Percentiles rank a stretch among this genome's conserved stretches.
phyloP scores from a whole-genome alignment of 345 rosid genomes.

The Sisymbrium altissimum region DNA sequence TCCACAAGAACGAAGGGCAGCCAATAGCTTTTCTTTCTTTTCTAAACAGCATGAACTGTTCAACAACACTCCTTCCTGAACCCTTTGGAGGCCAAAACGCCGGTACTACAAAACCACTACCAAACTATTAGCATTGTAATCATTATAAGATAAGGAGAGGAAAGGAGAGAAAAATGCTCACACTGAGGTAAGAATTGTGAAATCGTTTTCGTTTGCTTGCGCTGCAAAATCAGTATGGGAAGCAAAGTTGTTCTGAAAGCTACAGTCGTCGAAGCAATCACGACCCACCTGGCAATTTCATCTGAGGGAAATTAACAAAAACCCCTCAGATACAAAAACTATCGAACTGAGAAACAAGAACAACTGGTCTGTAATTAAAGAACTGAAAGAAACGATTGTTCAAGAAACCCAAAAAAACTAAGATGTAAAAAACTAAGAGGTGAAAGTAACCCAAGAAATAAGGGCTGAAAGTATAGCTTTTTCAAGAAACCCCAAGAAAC shows the following conservation, averaged over 20 bases:
- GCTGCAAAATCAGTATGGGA: conserved; percentile 66
- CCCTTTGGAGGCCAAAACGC: conserved; percentile 73
- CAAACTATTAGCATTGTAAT: conserved; percentile 2
- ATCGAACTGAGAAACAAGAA: not conserved
- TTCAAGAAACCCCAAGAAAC: no score
- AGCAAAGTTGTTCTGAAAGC: conserved; percentile 61
- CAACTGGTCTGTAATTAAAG: not conserved
- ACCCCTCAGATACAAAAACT: not conserved
- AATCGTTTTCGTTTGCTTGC: conserved; percentile 53
- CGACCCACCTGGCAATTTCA: conserved; percentile 71
- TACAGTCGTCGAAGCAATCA: conserved; percentile 69
- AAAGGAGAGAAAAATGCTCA: conserved; percentile 33
- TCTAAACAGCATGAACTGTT: conserved; percentile 52
- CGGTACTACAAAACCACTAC: conserved; percentile 61
- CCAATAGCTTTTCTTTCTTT: conserved; percentile 55
- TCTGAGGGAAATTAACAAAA: conserved; percentile 19
- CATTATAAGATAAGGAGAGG: not conserved
- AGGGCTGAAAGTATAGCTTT: no score
- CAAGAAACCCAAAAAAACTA: not conserved
- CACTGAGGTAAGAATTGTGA: conserved; percentile 62
- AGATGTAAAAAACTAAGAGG: no score
- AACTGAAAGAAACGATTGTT: not conserved
- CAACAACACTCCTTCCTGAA: conserved; percentile 68
- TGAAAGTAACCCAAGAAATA: no score
- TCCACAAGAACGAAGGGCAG: conserved; percentile 80